Evolutionary conservation across 2,329 filamentous ascomycete genomes (phyloP), one percentile per base, ranked within the genome.

Genomic region (Claviceps quebecensis): DNA sequence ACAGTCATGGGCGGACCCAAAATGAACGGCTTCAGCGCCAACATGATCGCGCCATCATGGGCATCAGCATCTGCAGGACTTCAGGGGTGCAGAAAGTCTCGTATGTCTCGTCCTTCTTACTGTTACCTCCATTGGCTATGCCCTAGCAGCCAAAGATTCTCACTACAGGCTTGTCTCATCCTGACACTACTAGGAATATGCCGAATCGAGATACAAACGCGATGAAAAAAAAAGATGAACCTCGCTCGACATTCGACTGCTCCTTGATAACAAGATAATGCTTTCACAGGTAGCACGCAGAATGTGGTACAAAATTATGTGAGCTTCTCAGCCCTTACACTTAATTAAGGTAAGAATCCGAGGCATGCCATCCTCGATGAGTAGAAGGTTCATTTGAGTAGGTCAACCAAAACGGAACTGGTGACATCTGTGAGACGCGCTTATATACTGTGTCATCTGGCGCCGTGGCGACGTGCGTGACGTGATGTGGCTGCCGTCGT

Each of bases 401-500:
- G 16, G 45, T 11, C 6, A 45, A 22, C 6, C 29, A 19, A 50
- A 45, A 44, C 13, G n/a, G 34, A 29, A n/a, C 40, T 47, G 38
- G 48, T 19, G 26, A 34, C 34, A 50, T 39, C 41, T 49, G 40
- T 51, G 48, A 50, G 53, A 55, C 52, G 50, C 50, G 41, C 48
- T 48, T 44, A 36, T 44, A 36, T 16, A 23, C 34, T 49, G 38
- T 49, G 48, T 36, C 48, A 41, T 19, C 19, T 46, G 56, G 50
- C 54, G 52, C 55, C 47, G 37, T 55, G 56, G 56, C 56, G 56
- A 58, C 54, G 52, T 55, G 56, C 22, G 39, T 29, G 38, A 40
- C 39, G 22, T 48, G 26, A 26, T 29, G 36, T 40, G 37, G n/a
- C 45, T 11, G 34, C 2, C 1, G 43, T 44, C 51, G 65, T 67